These are phyloP conservation scores for Emericellopsis terricola DNA, from an alignment of 495 filamentous ascomycete genomes.

Conservation along the genomic window DNA sequence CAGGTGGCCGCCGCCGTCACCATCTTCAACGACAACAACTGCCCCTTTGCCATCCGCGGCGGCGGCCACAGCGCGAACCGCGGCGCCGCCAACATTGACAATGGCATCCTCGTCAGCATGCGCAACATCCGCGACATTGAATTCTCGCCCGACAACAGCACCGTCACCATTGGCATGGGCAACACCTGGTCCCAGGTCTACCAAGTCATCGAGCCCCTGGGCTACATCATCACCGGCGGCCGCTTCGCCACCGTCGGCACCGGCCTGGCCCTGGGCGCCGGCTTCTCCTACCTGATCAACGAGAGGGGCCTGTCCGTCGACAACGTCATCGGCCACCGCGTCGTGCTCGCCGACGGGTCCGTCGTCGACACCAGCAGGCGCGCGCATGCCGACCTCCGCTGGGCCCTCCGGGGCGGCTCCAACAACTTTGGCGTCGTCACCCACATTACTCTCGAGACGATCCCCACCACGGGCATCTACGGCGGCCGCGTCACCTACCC, in stretches of 20 bases:
- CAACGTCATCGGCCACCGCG: too few relatives aligned
- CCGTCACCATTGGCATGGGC: slow-evolving; percentile 20
- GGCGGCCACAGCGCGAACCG: slow-evolving; percentile 21
- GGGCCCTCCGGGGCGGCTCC: slow-evolving; percentile 33
- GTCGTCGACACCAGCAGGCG: slow-evolving; percentile 23
- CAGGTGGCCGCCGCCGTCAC: slow-evolving; percentile 9
- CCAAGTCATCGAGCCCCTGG: too few relatives aligned
- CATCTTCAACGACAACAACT: slow-evolving; percentile 1
- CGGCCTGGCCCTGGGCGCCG: too few relatives aligned
- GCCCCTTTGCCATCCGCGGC: slow-evolving; percentile 17
- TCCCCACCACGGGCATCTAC: too few relatives aligned
- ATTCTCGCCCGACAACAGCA: slow-evolving; percentile 16
- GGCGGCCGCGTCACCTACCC: too few relatives aligned
- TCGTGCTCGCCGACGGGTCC: slow-evolving; percentile 39
- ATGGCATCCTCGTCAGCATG: slow-evolving; percentile 29
- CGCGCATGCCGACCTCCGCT: slow-evolving; percentile 27
- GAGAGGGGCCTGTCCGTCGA: too few relatives aligned
- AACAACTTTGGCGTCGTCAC: slow-evolving; percentile 40
- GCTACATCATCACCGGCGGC: too few relatives aligned
- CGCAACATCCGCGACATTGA: slow-evolving; percentile 14
- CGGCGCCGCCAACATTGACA: slow-evolving; percentile 26
- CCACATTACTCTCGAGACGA: too few relatives aligned
- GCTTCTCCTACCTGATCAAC: too few relatives aligned
- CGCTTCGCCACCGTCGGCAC: too few relatives aligned
- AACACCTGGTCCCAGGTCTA: slow-evolving; percentile 26